Evolutionary conservation across 106 monocot genomes (phyloP), one percentile per base, ranked within the genome.

Genomic region (Xerophyta viscosa): DNA sequence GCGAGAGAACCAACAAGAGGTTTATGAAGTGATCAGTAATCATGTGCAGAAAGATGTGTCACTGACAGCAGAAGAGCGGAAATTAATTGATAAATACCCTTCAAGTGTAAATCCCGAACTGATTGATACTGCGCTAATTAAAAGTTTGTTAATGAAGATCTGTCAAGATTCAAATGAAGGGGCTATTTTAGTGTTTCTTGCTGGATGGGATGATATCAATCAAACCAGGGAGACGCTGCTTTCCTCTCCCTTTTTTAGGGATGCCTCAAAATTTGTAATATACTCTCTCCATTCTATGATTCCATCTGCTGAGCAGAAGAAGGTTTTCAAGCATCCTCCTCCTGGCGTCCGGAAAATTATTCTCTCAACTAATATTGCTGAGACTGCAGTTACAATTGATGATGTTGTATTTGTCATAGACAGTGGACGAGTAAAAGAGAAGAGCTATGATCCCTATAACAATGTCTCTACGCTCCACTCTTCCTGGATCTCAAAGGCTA

Each of bases 401-500:
- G 98, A 98, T 67, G 79, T 98, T 57, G 86, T 98, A 10, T 98
- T 67, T 74, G 98, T 98, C 39, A 86, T 98, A 60, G 90, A 98
- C 41, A 71, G 74, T 70, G 98, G 98, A 27, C 66, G 98, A 30
- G 86, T 98, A 89, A 98, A 98, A 63, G 98, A 98, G 66, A 98
- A 90, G 72, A 90, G 86, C 63, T 98, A 98, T 67, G 98, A 98
- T 71, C 98, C 98, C 17, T 90, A 98, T 55, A 90, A 71, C 61
- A 98, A 90, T 63, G 98, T 98, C 0, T 98, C 98, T 42, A 90
- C 90, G 17, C 79, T 98, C 27, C 78, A 82, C 50, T 82, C 86
- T 57, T 89, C 98, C 44, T 98, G 98, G 98, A 62, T 98, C 71
- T 98, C 98, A 12, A 98, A 98, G 66, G 98, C 98, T 58, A 90